Percentiles rank a stretch among this genome's conserved stretches.
Conservation (phyloP, 2,329 filamentous ascomycete genomes). For the Nemania bipapillata region DNA sequence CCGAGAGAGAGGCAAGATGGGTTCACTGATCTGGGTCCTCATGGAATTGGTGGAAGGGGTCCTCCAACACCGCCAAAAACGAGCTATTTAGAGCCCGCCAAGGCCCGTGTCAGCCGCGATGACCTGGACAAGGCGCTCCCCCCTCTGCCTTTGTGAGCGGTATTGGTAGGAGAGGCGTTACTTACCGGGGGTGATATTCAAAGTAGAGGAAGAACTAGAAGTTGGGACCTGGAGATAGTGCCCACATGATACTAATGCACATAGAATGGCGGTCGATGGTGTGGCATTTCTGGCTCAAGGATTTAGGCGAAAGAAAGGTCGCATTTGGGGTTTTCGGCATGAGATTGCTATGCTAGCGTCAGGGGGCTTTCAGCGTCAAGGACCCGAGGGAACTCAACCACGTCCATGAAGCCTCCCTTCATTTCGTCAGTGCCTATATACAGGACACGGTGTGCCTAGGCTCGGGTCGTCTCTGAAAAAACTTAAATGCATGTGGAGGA, state of each 20-base stretch:
- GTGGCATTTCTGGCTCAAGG: conserved; percentile 15
- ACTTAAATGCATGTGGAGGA: neutral
- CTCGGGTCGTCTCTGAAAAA: neutral
- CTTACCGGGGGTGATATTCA: neutral
- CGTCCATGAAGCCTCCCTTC: neutral
- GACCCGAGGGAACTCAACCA: conserved; percentile 2
- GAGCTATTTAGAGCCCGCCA: conserved; percentile 54
- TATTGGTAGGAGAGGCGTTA: neutral
- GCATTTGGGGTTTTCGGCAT: conserved; percentile 11
- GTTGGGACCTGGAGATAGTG: conserved; percentile 8
- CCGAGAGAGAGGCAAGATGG: conserved; percentile 51
- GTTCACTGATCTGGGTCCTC: conserved; percentile 50
- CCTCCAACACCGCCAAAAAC: conserved; percentile 63
- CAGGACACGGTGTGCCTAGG: conserved; percentile 8
- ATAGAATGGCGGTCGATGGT: conserved; percentile 28
- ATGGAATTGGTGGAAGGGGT: conserved; percentile 49
- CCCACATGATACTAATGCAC: conserved; percentile 29
- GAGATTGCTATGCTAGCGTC: conserved; percentile 26
- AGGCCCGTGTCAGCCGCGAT: conserved; percentile 61
- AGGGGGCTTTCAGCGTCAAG: neutral
- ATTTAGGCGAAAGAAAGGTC: conserved; percentile 19
- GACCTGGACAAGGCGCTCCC: conserved; percentile 71
- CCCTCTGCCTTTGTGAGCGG: conserved; percentile 59
- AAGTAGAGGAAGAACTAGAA: conserved; percentile 5
- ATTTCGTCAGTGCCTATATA: conserved; percentile 2